Base-by-base conservation (phyloP, 257 asterid genomes). In the Osmanthus fragrans region DNA sequence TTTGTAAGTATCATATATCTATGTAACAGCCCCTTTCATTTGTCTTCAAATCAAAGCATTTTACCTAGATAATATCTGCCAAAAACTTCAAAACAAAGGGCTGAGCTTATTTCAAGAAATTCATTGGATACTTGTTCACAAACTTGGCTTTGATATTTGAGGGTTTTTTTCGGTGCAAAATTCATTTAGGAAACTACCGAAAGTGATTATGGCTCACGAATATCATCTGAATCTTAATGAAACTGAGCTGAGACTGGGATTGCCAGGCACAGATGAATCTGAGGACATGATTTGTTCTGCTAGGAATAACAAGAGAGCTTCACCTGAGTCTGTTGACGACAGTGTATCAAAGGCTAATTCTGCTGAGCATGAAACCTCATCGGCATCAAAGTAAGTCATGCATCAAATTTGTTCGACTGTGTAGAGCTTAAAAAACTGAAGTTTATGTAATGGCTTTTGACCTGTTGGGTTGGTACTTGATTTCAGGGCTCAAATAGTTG, bases 231-330 rank as follows among this genome's bases (percentile, higher is more conserved):
- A 89, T 66, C 70, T 89, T 76, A 77, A 84, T 81, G 93, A 88
- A 5, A 89, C 93, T 7, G 93, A 87, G 86, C 88, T 87, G 10
- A 76, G 92, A 69, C 68, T 86, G 77, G 94, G 94, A 2, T 81
- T 89, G 29, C 94, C 94, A 1, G 92, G 94, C 63, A 75, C 83
- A 5, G 86, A 89, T 36, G 82, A 87, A 9, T 67, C 70, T 23
- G 79, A 80, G 9, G 76, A 64, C 37, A 34, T 51, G 33, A 32
- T 64, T 2, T 72, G 77, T 49, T 19, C 73, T 45, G 40, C 36
- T 10, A 87, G 73, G 79, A 84, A 71, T 37, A 89, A 87, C 81
- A 89, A 87, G 80, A 74, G 94, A n/a, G 77, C 83, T 72, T 87
- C 83, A 71, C 86, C 92, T 49, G 90, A 86, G 65, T 47, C 84